phyloP scores from a whole-genome alignment of 2,329 filamentous ascomycete species.

The Cadophora gregata region DNA sequence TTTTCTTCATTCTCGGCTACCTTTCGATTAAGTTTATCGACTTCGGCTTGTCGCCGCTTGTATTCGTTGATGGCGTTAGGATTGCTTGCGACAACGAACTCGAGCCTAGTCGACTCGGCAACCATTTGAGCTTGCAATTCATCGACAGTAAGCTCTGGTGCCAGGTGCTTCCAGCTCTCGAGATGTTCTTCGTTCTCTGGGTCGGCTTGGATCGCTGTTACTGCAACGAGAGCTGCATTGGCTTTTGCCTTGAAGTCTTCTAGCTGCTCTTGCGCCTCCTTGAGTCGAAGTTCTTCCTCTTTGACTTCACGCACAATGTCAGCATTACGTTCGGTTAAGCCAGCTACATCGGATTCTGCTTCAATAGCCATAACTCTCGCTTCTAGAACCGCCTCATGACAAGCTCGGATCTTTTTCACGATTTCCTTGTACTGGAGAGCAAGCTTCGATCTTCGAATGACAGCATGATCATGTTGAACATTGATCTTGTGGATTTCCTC shows the following conservation, averaged over 20 bases:
- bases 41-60: conserved; percentile 72
- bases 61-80: conserved; percentile 78
- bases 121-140: conserved; percentile 73
- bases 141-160: conserved; percentile 13
- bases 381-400: conserved; percentile 70
- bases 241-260: conserved; percentile 45
- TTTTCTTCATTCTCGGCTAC: conserved; percentile 59
- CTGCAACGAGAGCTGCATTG: not conserved
- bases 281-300: conserved; percentile 48
- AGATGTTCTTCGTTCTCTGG: conserved; percentile 46
- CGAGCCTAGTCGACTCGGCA: conserved; percentile 75
- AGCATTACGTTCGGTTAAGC: conserved; percentile 69
- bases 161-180: conserved; percentile 12
- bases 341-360: conserved; percentile 78
- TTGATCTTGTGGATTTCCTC: conserved; percentile 55
- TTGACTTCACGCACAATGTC: conserved; percentile 62
- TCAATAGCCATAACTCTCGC: conserved; percentile 76
- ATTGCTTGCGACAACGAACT: conserved; percentile 80
- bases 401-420: conserved; percentile 65
- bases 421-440: conserved; percentile 60
- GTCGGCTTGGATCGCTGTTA: conserved; percentile 30
- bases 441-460: conserved; percentile 61
- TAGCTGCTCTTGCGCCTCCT: conserved; percentile 46
- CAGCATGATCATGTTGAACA: conserved; percentile 59
- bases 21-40: conserved; percentile 67